Evolutionary conservation across 2,329 filamentous ascomycete species (phyloP).

Genomic region (Chalaropsis ovoidea): DNA sequence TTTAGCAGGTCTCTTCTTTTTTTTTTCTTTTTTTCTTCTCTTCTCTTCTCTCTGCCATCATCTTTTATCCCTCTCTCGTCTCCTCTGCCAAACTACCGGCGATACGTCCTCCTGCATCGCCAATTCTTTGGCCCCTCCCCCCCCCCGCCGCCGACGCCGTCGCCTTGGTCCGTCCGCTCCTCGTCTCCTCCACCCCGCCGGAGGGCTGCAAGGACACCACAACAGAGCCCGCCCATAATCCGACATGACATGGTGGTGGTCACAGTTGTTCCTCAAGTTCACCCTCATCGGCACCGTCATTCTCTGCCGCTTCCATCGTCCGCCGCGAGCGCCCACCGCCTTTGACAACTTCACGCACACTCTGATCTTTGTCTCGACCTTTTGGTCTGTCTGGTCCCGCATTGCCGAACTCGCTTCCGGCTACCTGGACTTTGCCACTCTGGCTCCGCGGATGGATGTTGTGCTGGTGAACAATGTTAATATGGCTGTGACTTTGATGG

Average conservation of each 20-base stretch:
- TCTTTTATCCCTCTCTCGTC: background rate
- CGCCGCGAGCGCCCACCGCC: constrained; percentile 26
- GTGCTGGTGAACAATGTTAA: constrained; percentile 26
- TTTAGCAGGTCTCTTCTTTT: too few species aligned
- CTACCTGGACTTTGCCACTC: constrained; percentile 20
- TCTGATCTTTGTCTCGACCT: constrained; percentile 25
- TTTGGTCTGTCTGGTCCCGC: constrained; percentile 25
- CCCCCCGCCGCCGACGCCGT: too few species aligned
- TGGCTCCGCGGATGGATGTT: constrained; percentile 22
- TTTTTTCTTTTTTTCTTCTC: background rate
- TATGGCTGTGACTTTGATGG: constrained; percentile 25
- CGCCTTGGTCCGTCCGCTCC: too few species aligned
- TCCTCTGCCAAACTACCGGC: background rate
- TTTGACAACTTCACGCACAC: constrained; percentile 27
- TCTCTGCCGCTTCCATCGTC: constrained; percentile 27
- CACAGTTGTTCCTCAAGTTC: constrained; percentile 26
- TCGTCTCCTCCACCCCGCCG: background rate
- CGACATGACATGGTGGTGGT: constrained; percentile 24
- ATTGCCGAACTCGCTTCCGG: constrained; percentile 23
- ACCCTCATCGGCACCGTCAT: constrained; percentile 26
- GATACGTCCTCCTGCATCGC: background rate
- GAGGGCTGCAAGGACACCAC: background rate
- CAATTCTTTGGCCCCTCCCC: background rate
- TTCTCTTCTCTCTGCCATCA: background rate
- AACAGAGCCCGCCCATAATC: background rate